A percentile compares a stretch with the other conserved stretches of the same genome.
Conservation (phyloP, 225 moss, liverwort and hornwort genomes). For the Pseudisothecium myosuroides region DNA sequence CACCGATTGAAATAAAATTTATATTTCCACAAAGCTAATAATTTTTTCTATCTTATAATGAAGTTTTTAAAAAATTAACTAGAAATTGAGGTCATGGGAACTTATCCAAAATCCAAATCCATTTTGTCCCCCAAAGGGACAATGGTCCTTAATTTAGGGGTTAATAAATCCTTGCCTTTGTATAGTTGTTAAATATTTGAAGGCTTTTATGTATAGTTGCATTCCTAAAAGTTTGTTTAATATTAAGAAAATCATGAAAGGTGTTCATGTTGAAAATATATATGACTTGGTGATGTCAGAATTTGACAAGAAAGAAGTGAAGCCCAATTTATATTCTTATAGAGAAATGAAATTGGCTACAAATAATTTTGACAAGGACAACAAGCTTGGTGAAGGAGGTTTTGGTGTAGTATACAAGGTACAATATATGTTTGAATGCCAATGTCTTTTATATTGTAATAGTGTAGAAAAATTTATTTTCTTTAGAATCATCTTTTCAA, state of each 20-base stretch:
- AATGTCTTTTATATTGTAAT: neutral
- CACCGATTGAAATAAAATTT: too few relatives aligned
- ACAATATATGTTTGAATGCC: neutral
- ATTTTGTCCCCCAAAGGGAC: too few relatives aligned
- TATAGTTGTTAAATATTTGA: neutral
- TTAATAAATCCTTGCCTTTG: neutral
- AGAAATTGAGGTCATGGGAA: too few relatives aligned
- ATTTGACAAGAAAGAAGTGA: neutral
- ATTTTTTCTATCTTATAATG: too few relatives aligned
- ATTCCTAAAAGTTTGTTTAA: accelerated
- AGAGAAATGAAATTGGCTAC: neutral
- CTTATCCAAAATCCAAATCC: too few relatives aligned
- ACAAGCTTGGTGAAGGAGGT: neutral
- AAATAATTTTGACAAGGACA: neutral
- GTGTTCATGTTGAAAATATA: too few relatives aligned
- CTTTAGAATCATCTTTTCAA: neutral
- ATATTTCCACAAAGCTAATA: too few relatives aligned
- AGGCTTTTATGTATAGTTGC: neutral
- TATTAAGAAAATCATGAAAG: accelerated
- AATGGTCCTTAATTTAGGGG: too few relatives aligned
- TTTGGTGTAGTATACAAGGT: neutral
- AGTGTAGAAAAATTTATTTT: neutral
- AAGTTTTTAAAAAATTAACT: too few relatives aligned
- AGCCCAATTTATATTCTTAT: neutral
- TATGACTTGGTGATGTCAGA: neutral